These are phyloP conservation scores for Saururus chinensis DNA, from an alignment of 164 flowering plant genomes.

Conservation along the genomic window DNA sequence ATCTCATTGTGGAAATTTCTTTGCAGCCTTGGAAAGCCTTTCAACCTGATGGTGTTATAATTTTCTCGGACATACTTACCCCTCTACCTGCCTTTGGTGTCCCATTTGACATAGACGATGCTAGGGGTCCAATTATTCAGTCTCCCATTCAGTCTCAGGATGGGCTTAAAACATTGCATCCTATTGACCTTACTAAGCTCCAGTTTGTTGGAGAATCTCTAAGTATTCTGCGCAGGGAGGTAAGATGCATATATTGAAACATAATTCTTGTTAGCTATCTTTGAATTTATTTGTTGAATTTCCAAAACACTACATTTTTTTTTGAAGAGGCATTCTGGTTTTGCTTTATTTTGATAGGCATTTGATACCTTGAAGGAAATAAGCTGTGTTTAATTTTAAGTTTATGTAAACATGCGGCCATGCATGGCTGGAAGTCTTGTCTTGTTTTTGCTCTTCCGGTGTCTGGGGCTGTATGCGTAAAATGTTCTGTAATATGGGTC, in stretches of 20 bases:
- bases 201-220: constrained; percentile 90
- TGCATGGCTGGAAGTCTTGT: no score
- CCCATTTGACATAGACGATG: constrained; percentile 91
- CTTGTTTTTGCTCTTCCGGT: no score
- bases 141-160: constrained; percentile 75
- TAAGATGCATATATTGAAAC: constrained; percentile 6
- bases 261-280: no score
- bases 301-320: no score
- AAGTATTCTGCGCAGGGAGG: constrained; percentile 71
- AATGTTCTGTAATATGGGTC: no score
- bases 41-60: constrained; percentile 90
- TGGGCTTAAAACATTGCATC: constrained; percentile 67
- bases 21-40: constrained; percentile 99
- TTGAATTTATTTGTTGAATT: no score
- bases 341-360: no score
- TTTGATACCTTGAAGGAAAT: no score
- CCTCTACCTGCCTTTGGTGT: constrained; percentile 98
- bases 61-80: constrained; percentile 96
- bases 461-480: no score
- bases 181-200: constrained; percentile 73
- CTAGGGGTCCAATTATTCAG: constrained; percentile 81
- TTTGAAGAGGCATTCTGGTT: no score
- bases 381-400: no score
- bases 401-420: no score
- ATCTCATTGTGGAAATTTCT: constrained; percentile 98